A percentile compares a stretch with the other conserved stretches of the same genome.
phyloP scores from a whole-genome alignment of 208 protist genomes.

The Lotmaria passim region DNA sequence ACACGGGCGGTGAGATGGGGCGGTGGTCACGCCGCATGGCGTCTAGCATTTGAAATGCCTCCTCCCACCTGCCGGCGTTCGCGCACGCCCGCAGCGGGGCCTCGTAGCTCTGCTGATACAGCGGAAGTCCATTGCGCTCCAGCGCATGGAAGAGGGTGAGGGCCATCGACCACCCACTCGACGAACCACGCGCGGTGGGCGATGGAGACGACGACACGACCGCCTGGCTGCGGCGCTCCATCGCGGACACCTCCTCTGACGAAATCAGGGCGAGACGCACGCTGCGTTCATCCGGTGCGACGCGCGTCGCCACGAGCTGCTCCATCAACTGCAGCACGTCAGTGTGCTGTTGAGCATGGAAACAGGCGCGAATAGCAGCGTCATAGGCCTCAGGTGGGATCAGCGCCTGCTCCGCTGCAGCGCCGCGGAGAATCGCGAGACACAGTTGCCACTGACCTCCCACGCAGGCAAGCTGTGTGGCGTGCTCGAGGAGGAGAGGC shows the following conservation, averaged over 20 bases:
- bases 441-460: slow-evolving; percentile 60
- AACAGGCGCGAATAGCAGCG: slow-evolving; percentile 66
- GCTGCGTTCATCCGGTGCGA: slow-evolving; percentile 66
- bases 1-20: slow-evolving; percentile 58
- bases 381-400: slow-evolving; percentile 75
- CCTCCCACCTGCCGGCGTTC: slow-evolving; percentile 58
- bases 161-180: slow-evolving; percentile 46
- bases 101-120: slow-evolving; percentile 82
- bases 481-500: slow-evolving; percentile 58
- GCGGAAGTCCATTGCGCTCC: slow-evolving; percentile 59
- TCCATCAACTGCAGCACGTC: slow-evolving; percentile 60
- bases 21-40: slow-evolving; percentile 60
- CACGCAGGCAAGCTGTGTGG: slow-evolving; percentile 50
- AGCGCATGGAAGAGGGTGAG: slow-evolving; percentile 62
- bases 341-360: slow-evolving; percentile 34
- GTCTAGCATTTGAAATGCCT: slow-evolving; percentile 47
- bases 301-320: slow-evolving; percentile 51
- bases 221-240: slow-evolving; percentile 18
- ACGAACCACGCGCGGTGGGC: neutral
- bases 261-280: slow-evolving; percentile 57
- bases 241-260: slow-evolving; percentile 58
- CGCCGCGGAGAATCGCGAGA: slow-evolving; percentile 48
- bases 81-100: slow-evolving; percentile 68
- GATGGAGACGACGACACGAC: neutral
- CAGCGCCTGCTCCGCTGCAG: slow-evolving; percentile 45